Conservation (phyloP, 108 stramenopile genomes). For the Stephanodiscus minutulus region DNA sequence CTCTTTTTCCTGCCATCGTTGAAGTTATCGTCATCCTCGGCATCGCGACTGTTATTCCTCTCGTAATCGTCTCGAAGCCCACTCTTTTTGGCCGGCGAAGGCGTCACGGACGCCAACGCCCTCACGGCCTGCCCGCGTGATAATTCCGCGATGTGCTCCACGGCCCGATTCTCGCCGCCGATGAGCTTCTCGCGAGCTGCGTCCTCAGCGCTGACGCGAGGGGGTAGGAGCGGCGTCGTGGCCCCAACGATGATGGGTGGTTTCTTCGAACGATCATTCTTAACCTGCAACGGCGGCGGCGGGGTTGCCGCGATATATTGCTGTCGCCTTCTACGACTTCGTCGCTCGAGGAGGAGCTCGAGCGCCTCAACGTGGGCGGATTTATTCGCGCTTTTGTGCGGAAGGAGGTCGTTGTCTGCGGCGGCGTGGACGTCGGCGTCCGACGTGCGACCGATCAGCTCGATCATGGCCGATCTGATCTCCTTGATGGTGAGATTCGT, state of each 20-base stretch:
- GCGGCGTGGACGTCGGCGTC: too few relatives aligned
- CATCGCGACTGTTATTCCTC: background rate
- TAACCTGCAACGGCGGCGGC: too few relatives aligned
- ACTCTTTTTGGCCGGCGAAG: constrained; percentile 8
- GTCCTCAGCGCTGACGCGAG: constrained; percentile 56
- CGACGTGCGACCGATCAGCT: constrained; percentile 10
- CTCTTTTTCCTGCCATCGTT: constrained; percentile 1
- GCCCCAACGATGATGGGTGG: background rate
- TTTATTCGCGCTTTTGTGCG: constrained; percentile 47
- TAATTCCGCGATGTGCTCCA: constrained; percentile 77
- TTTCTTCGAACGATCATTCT: background rate
- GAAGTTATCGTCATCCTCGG: background rate
- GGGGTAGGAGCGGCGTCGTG: constrained; percentile 19
- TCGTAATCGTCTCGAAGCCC: background rate
- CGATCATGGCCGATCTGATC: constrained; percentile 49
- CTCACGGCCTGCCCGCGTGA: constrained; percentile 58
- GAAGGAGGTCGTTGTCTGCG: constrained; percentile 9
- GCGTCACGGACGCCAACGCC: constrained; percentile 38
- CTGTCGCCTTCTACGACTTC: background rate
- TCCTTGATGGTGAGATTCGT: constrained; percentile 59
- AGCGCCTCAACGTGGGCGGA: constrained; percentile 45
- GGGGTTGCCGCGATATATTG: background rate
- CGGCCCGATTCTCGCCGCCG: constrained; percentile 67
- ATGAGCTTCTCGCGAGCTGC: constrained; percentile 64
- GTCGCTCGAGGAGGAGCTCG: constrained; percentile 15